Base-by-base conservation (phyloP, 495 filamentous ascomycete species). In the Friedmanniomyces simplex region DNA sequence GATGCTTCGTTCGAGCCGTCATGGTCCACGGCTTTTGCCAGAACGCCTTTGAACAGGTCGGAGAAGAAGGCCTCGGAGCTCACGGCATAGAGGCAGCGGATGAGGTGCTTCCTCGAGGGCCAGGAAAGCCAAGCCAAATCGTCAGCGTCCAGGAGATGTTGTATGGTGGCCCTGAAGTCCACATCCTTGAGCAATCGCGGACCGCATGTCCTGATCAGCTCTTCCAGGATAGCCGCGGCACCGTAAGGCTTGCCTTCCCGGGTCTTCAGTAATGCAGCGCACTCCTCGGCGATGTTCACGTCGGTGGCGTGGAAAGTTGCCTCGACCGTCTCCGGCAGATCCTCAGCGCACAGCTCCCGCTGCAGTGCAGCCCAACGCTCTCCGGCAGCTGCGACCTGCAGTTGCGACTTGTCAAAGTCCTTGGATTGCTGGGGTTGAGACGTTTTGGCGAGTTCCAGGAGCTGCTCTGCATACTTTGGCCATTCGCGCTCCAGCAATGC, bases 221-320 rank as follows among this genome's bases (percentile, higher is more conserved):
- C 70, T 57, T 80, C 75, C 2, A 93, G 65, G 2, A 82, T 75
- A 5, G 78, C 79, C 20, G 89, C 87, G 14, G 85, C 85, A 14
- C 85, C 87, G 63, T 87, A 95, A 0, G 88, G 86, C 64, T 93
- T 93, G 45, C 88, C 89, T 60, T 90, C 87, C 48, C 86, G 75
- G 25, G 71, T 71, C 41, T 69, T 71, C 16, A 85, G 56, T 2
- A 80, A 67, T 18, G 76, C 62, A 14, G 82, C 55, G 50, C 81
- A 79, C 41, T 71, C 71, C 30, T 71, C 66, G 13, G 85, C 65
- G 46, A 86, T 72, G 14, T 52, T 52, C 12, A 18, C 34, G 34
- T 37, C 54, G 11, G 55, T 25, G 4, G 49, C 43, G 5, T 49
- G 20, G 66, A 72, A 50, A 58, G 60, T 13, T 55, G 57, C 42